A percentile compares a stretch with the other conserved stretches of the same genome.
Conservation (phyloP, 805 yeast species). For the Lipomyces lipofer region DNA sequence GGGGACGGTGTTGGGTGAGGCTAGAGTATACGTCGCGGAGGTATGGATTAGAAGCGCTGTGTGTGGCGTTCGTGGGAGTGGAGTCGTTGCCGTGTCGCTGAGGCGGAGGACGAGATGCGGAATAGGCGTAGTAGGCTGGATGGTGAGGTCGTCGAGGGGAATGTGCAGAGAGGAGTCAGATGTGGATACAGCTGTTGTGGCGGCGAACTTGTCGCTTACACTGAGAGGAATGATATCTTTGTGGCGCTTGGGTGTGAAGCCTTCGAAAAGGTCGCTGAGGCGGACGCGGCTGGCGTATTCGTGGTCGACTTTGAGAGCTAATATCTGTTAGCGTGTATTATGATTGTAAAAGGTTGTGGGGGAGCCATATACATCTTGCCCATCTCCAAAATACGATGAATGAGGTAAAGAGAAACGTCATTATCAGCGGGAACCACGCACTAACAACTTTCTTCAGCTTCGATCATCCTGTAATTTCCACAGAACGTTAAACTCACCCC, state of each 20-base stretch:
- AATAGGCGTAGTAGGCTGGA: background rate
- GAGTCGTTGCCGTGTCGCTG: background rate
- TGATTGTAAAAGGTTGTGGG: too few relatives aligned
- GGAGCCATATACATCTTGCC: conserved; percentile 46
- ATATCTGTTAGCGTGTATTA: too few relatives aligned
- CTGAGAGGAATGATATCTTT: too few relatives aligned
- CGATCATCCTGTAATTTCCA: too few relatives aligned
- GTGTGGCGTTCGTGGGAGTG: conserved; percentile 36
- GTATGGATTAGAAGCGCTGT: conserved; percentile 47
- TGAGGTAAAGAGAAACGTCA: conserved; percentile 43
- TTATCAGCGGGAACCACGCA: conserved; percentile 61
- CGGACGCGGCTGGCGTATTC: conserved; percentile 43
- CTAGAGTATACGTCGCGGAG: conserved; percentile 39
- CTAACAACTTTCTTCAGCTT: too few relatives aligned
- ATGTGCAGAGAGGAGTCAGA: too few relatives aligned
- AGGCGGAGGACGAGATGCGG: background rate
- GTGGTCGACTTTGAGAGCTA: conserved; percentile 43
- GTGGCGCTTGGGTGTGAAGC: too few relatives aligned
- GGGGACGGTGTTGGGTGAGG: conserved; percentile 51
- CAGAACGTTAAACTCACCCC: too few relatives aligned
- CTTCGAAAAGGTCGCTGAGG: conserved; percentile 43
- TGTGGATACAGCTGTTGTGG: too few relatives aligned
- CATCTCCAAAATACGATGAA: conserved; percentile 53
- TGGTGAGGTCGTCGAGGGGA: too few relatives aligned
- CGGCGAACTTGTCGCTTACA: too few relatives aligned